Evolutionary conservation across 352 stramenopile genomes (phyloP).

Genomic region (Sclerospora graminicola): DNA sequence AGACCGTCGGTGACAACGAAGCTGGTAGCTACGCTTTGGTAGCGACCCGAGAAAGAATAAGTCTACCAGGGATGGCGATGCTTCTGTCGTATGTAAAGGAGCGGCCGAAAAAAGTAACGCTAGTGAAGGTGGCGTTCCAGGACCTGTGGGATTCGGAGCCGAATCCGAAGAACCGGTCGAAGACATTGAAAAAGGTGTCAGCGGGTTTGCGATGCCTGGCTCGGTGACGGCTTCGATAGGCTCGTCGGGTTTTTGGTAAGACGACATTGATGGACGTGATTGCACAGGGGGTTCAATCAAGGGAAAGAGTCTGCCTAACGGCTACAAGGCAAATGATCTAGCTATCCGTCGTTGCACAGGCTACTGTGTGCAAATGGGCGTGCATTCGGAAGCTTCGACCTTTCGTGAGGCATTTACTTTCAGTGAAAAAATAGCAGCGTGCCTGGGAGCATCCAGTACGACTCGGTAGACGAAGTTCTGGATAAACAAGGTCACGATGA

Average conservation of each 20-base stretch:
- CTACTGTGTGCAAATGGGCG: too few species aligned
- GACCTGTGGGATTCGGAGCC: slow-evolving; percentile 5
- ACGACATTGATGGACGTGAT: slow-evolving; percentile 2
- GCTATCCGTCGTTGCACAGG: too few species aligned
- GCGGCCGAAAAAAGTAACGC: slow-evolving; percentile 1
- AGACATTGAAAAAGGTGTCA: slow-evolving; percentile 5
- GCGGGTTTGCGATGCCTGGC: slow-evolving; percentile 1
- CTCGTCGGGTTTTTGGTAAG: background rate
- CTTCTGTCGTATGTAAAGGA: slow-evolving; percentile 2
- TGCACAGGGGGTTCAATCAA: background rate
- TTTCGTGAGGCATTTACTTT: too few species aligned
- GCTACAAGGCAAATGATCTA: too few species aligned
- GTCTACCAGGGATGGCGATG: background rate
- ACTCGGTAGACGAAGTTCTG: background rate
- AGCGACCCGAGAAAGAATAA: background rate
- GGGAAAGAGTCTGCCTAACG: background rate
- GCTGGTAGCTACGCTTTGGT: too few species aligned
- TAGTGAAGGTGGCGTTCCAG: slow-evolving; percentile 3
- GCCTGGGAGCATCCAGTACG: background rate
- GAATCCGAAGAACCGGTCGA: too few species aligned
- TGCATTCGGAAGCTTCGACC: too few species aligned
- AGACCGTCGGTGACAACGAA: background rate
- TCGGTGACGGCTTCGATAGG: too few species aligned
- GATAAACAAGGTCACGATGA: background rate
- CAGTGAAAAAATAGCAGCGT: background rate